phyloP scores from a whole-genome alignment of 83 land plant genomes.

The Thuja plicata region DNA sequence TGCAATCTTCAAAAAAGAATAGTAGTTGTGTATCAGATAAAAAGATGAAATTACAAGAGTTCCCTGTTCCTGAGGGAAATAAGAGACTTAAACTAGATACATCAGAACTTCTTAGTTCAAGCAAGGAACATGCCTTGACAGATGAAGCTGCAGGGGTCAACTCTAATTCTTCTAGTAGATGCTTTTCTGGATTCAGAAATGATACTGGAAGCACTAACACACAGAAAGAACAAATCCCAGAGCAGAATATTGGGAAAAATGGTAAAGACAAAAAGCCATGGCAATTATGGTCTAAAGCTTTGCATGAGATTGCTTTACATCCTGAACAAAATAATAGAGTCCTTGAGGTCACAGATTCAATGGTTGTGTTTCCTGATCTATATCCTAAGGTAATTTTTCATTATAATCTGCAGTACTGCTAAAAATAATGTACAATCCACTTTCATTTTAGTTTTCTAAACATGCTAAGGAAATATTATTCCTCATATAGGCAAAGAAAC shows the following conservation, averaged over 20 bases:
- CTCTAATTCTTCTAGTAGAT: neutral
- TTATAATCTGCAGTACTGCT: neutral
- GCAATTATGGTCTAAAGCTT: conserved; percentile 85
- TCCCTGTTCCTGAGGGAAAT: conserved; percentile 20
- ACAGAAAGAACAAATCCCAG: neutral
- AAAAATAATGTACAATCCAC: neutral
- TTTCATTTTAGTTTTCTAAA: neutral
- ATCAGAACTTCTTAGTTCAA: neutral
- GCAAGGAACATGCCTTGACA: neutral
- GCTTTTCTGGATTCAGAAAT: neutral
- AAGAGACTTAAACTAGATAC: conserved; percentile 33
- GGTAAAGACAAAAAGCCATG: conserved; percentile 33
- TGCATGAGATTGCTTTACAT: conserved; percentile 62
- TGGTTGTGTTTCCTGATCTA: conserved; percentile 69
- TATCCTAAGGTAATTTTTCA: conserved; percentile 73
- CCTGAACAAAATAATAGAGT: conserved; percentile 70
- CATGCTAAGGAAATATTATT: conserved; percentile 1
- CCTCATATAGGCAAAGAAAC: conserved; percentile 68
- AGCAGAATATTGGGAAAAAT: conserved; percentile 4
- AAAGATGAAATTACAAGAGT: neutral
- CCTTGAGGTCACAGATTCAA: conserved; percentile 57
- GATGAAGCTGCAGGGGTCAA: neutral
- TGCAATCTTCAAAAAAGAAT: conserved; percentile 43
- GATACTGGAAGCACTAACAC: neutral
- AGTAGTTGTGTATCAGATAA: neutral